Percentiles rank a stretch among this genome's conserved stretches.
Evolutionary conservation across 176 grass and related monocot genomes (phyloP).

Genomic region (Pontederia crassipes): DNA sequence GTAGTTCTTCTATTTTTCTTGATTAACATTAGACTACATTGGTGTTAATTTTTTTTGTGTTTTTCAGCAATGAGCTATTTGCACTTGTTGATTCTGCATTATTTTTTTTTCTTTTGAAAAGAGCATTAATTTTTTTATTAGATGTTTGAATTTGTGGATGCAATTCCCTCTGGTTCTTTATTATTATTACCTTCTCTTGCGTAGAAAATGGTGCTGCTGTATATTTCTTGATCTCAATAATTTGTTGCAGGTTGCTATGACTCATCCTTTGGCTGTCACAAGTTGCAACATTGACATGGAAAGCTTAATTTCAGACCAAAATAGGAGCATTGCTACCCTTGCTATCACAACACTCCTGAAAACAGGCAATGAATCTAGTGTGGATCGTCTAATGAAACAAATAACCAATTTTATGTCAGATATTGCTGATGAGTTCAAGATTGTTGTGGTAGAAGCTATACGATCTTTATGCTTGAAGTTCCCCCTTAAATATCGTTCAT

Average conservation of each 20-base stretch:
- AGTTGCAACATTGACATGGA: slow-evolving; percentile 99
- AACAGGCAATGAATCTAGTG: slow-evolving; percentile 98
- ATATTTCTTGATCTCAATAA: not conserved
- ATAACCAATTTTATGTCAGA: slow-evolving; percentile 99
- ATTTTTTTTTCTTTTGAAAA: too few relatives aligned
- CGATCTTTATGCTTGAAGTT: slow-evolving; percentile 96
- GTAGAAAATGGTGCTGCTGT: not conserved
- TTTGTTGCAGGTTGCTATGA: slow-evolving; percentile 68
- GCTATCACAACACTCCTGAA: slow-evolving; percentile 94
- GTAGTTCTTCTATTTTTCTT: too few relatives aligned
- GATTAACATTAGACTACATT: too few relatives aligned
- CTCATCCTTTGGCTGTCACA: slow-evolving; percentile 91
- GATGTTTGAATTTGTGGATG: too few relatives aligned
- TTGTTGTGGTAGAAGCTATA: slow-evolving; percentile 97
- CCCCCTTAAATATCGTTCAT: slow-evolving; percentile 90
- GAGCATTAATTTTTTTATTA: too few relatives aligned
- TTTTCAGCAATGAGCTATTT: too few relatives aligned
- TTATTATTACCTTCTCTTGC: too few relatives aligned
- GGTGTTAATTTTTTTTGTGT: too few relatives aligned
- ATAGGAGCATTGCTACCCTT: slow-evolving; percentile 96
- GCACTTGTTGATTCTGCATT: too few relatives aligned
- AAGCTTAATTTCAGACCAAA: slow-evolving; percentile 97
- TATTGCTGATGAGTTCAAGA: slow-evolving; percentile 98
- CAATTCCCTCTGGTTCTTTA: too few relatives aligned
- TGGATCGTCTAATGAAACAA: slow-evolving; percentile 98